Evolutionary conservation across 768 basidiomycete species (phyloP).

Genomic region (Dentipellis fragilis): DNA sequence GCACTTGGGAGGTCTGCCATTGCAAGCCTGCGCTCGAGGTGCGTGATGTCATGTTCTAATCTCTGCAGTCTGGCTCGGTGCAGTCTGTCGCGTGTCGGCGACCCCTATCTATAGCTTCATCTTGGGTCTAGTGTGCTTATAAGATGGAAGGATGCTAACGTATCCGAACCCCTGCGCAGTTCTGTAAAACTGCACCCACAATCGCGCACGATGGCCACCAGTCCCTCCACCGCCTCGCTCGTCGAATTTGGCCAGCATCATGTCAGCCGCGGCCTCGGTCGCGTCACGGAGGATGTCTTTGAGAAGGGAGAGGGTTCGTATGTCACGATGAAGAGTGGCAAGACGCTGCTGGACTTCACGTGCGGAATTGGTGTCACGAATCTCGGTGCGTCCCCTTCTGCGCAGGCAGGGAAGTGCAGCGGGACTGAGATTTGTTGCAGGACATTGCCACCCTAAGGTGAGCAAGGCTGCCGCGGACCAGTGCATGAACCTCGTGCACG

Average conservation of each 20-base stretch:
- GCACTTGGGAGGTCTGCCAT: background rate
- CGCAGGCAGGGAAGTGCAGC: background rate
- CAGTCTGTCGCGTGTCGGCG: background rate
- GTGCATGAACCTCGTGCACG: conserved; percentile 71
- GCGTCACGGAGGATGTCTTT: conserved; percentile 9
- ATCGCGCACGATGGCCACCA: conserved; percentile 6
- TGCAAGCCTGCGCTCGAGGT: background rate
- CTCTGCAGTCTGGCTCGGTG: background rate
- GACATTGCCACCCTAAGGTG: conserved; percentile 82
- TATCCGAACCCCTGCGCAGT: background rate
- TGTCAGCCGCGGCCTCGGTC: conserved; percentile 7
- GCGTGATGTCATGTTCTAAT: background rate
- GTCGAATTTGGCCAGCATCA: conserved; percentile 8
- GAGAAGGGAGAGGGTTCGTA: conserved; percentile 9
- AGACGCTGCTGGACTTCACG: conserved; percentile 12
- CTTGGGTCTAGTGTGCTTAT: background rate
- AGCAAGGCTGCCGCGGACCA: conserved; percentile 86
- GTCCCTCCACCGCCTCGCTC: background rate
- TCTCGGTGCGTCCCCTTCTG: conserved; percentile 3
- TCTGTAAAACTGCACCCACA: background rate
- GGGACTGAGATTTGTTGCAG: conserved; percentile 26
- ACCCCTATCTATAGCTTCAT: background rate
- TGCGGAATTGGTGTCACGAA: conserved; percentile 14
- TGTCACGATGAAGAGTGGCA: conserved; percentile 13
- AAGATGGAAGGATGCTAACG: background rate